These are phyloP conservation scores for Didymella exigua DNA, from an alignment of 2,329 filamentous ascomycete genomes.

Conservation along the genomic window DNA sequence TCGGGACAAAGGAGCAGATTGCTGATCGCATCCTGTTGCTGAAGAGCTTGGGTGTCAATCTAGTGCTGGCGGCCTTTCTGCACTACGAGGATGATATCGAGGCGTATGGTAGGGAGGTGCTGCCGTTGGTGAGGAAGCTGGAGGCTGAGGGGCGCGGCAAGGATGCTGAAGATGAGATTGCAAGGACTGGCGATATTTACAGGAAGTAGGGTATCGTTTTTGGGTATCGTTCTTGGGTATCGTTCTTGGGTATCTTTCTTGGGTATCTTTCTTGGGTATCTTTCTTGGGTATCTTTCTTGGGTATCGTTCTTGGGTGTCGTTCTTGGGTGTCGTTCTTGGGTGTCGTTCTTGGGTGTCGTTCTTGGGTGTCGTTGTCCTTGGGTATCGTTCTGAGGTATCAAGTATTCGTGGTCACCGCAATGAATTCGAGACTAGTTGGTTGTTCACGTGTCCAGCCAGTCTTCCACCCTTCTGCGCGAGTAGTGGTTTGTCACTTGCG, in stretches of 20 bases:
- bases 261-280: no score
- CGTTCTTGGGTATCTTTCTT: no score
- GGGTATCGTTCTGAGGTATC: neutral
- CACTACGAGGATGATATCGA: constrained; percentile 61
- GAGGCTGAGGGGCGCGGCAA: constrained; percentile 57
- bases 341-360: no score
- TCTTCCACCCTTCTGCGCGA: constrained; percentile 11
- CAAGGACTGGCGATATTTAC: constrained; percentile 57
- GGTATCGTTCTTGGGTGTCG: no score
- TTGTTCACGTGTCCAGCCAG: constrained; percentile 4
- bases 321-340: no score
- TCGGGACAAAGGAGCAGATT: constrained; percentile 59
- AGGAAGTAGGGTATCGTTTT: constrained; percentile 19
- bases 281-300: no score
- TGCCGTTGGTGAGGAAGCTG: constrained; percentile 56
- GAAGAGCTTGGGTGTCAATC: constrained; percentile 53
- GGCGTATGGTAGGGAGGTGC: constrained; percentile 54
- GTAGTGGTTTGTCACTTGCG: constrained; percentile 17
- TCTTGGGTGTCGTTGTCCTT: neutral
- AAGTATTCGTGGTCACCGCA: neutral
- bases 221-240: neutral
- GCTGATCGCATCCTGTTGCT: constrained; percentile 57
- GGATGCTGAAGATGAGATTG: constrained; percentile 55
- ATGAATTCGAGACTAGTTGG: neutral
- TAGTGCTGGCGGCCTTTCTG: constrained; percentile 56